These are phyloP conservation scores for Dioscorea dumetorum DNA, from an alignment of 106 monocot species.

Conservation along the genomic window DNA sequence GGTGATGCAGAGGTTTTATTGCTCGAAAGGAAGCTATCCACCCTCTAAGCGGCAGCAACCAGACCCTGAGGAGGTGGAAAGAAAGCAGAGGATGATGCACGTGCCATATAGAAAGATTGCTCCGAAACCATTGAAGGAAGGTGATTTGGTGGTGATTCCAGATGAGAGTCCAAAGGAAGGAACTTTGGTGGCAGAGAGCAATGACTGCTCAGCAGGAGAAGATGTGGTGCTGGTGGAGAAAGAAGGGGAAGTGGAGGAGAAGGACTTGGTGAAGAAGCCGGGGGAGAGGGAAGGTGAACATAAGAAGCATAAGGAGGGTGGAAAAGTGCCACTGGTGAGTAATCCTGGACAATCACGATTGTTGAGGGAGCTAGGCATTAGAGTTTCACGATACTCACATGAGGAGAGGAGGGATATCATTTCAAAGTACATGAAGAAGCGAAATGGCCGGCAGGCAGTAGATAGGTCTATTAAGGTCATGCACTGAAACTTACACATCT, in stretches of 20 bases:
- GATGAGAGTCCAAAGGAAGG: conserved; percentile 23
- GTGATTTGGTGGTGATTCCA: conserved; percentile 22
- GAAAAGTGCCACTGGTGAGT: conserved; percentile 19
- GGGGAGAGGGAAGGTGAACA: conserved; percentile 5
- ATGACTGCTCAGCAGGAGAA: neutral
- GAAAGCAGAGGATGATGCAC: conserved; percentile 31
- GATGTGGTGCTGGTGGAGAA: neutral
- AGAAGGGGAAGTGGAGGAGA: neutral
- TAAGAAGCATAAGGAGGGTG: neutral
- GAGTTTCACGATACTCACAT: conserved; percentile 50
- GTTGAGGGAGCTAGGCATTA: conserved; percentile 63
- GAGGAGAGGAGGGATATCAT: conserved; percentile 79
- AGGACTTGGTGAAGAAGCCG: neutral
- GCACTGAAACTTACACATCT: no score
- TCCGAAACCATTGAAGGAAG: conserved; percentile 9
- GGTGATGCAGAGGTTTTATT: conserved; percentile 55
- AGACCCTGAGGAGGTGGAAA: conserved; percentile 4
- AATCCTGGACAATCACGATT: conserved; percentile 44
- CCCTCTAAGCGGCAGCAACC: neutral
- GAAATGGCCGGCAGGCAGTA: conserved; percentile 52
- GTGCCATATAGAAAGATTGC: neutral
- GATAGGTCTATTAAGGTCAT: conserved; percentile 54
- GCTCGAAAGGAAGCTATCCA: conserved; percentile 29
- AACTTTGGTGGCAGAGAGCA: neutral
- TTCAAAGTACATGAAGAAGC: conserved; percentile 62